Percentiles rank a stretch among this genome's conserved stretches.
phyloP scores from a whole-genome alignment of 2,329 filamentous ascomycete species.

The Eutypa lata region DNA sequence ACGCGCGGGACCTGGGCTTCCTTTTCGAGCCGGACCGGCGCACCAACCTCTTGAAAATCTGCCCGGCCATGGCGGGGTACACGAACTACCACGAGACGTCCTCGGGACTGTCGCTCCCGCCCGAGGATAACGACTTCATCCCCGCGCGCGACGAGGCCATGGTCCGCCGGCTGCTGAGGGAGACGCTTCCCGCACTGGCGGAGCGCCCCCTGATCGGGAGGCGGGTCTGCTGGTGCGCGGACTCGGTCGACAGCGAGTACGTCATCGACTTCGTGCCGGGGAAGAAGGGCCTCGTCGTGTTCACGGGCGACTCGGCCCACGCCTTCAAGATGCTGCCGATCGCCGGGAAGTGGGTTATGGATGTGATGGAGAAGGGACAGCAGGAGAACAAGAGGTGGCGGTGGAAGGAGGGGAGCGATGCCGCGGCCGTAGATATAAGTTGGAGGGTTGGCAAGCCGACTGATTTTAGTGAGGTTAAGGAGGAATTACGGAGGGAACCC shows the following conservation, averaged over 20 bases:
- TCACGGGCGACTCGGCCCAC: conserved; percentile 58
- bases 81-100: conserved; percentile 37
- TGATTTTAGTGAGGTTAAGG: conserved; percentile 2
- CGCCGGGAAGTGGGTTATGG: conserved; percentile 51
- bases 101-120: conserved; percentile 42
- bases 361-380: conserved; percentile 38
- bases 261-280: conserved; percentile 57
- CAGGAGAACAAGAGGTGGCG: conserved; percentile 47
- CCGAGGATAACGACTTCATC: conserved; percentile 43
- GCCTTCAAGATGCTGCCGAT: conserved; percentile 62
- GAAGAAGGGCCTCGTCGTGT: conserved; percentile 44
- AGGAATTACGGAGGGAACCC: too few relatives aligned
- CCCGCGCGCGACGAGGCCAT: conserved; percentile 50
- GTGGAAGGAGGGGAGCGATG: conserved; percentile 41
- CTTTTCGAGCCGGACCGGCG: conserved; percentile 62
- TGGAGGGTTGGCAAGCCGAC: conserved; percentile 33
- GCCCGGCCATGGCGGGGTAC: conserved; percentile 56
- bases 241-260: conserved; percentile 58
- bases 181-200: conserved; percentile 20
- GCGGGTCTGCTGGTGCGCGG: conserved; percentile 62
- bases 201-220: conserved; percentile 51
- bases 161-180: conserved; percentile 30
- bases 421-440: conserved; percentile 28
- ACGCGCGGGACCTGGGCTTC: conserved; percentile 60
- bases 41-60: conserved; percentile 58